Base-by-base conservation (phyloP, 1,284 basidiomycete species). In the Apiotrichum brassicae region DNA sequence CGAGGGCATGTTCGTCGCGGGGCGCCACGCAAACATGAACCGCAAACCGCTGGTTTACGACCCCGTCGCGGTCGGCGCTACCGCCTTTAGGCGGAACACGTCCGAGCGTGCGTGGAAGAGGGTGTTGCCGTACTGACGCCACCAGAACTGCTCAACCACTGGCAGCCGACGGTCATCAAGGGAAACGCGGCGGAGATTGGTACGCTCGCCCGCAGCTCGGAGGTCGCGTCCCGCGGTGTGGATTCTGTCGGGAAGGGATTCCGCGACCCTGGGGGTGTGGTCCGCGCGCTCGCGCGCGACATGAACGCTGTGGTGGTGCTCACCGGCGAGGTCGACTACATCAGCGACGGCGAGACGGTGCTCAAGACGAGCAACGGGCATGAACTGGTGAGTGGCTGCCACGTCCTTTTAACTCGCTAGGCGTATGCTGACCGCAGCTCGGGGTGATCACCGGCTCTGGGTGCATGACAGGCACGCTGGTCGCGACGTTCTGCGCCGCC, bases 141-240 rank as follows among this genome's bases (percentile, higher is more conserved):
- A 14, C 30, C 67, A 82, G 86, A 84, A 48, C 78, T 97, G 13
- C 74, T 97, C n/a, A 79, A 86, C 56, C 75, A 79, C 40, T 94
- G 86, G 80, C 92, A 97, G 68, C 82, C 87, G 16, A 86, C 85
- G 18, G 84, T 95, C 18, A 91, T 97, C 74, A 97, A 97, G 72
- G 94, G 93, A 6, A 97, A 97, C 65, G 86, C 90, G 0, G 91
- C 82, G 19, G 94, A 97, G 71, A 83, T 97, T 20, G 88, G 82
- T 0, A 78, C 85, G 0, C 74, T 97, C 13, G 81, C 84, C 1
- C 80, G 84, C 16, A 85, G 84, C 0, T 68, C 70, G n/a, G 90
- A 91, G 75, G 87, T 90, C 4, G 71, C 78, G 57, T 79, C 85
- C n/a, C 83, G 82, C 65, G 93, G 94, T 2, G 93, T 97, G 3